Evolutionary conservation across 2,329 filamentous ascomycete species (phyloP).

Genomic region (Fusarium ramigenum): DNA sequence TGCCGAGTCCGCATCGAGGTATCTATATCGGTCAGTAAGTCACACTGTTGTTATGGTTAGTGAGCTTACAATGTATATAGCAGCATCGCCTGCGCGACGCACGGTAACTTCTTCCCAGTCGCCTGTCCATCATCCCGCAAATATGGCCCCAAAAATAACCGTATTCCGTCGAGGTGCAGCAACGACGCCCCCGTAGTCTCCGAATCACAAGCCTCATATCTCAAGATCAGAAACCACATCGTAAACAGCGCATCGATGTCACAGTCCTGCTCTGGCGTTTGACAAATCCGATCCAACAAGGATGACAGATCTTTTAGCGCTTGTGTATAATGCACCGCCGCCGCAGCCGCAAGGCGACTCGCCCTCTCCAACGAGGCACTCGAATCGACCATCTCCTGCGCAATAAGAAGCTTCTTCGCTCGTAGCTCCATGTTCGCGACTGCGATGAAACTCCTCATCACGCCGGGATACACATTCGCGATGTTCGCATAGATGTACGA

Average conservation of each 20-base stretch:
- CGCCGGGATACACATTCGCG: conserved; percentile 31
- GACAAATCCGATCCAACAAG: conserved; percentile 23
- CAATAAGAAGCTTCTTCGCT: conserved; percentile 14
- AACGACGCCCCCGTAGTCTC: conserved; percentile 23
- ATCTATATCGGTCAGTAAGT: background rate
- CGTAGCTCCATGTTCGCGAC: conserved; percentile 34
- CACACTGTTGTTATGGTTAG: rapidly evolving
- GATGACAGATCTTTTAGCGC: conserved; percentile 34
- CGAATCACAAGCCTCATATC: conserved; percentile 30
- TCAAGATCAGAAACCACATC: conserved; percentile 38
- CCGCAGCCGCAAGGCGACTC: background rate
- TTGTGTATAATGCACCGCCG: conserved; percentile 21
- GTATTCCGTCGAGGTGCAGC: conserved; percentile 32
- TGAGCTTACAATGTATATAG: conserved; percentile 30
- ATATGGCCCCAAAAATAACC: conserved; percentile 28
- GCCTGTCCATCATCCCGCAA: conserved; percentile 1
- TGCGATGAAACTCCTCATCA: conserved; percentile 38
- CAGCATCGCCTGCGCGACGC: conserved; percentile 29
- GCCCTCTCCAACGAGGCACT: background rate
- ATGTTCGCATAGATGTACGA: conserved; percentile 34
- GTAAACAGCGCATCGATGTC: conserved; percentile 34
- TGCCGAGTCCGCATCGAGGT: conserved; percentile 35
- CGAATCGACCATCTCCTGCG: background rate
- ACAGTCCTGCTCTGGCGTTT: background rate
- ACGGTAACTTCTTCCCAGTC: conserved; percentile 9